Conservation (phyloP, 306 rosid species). For the Aeschynomene evenia region DNA sequence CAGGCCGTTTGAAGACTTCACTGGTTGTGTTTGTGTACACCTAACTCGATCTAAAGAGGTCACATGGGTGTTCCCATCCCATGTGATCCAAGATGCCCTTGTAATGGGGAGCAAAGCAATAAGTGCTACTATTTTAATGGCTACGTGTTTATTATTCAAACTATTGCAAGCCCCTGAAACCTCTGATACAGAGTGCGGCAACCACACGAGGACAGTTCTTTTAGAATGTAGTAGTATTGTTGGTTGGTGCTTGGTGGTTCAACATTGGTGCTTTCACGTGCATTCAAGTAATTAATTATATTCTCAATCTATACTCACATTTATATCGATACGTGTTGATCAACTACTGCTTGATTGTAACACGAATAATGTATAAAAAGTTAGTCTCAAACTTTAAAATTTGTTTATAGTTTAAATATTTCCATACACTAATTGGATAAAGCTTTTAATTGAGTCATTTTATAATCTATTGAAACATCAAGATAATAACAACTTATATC, state of each 20-base stretch:
- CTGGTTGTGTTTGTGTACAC: neutral
- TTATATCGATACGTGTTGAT: neutral
- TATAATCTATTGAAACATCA: too few species aligned
- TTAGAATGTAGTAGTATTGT: conserved; percentile 5
- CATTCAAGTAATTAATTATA: neutral
- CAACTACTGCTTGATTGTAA: neutral
- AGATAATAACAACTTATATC: too few species aligned
- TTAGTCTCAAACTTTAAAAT: too few species aligned
- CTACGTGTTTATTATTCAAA: neutral
- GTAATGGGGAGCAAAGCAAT: conserved; percentile 18
- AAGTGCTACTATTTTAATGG: neutral
- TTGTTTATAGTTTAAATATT: too few species aligned
- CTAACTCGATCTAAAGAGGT: neutral
- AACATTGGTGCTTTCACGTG: conserved; percentile 5
- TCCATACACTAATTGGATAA: too few species aligned
- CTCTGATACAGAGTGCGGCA: neutral
- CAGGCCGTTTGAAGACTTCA: neutral
- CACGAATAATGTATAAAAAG: neutral
- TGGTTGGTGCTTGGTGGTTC: too few species aligned
- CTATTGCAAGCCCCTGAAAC: neutral
- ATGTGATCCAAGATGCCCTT: conserved; percentile 7
- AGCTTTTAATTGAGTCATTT: too few species aligned
- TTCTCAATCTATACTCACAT: neutral
- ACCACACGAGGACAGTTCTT: neutral
- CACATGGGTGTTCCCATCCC: conserved; percentile 7